These are phyloP conservation scores for Saccharomycopsis crataegensis DNA, from an alignment of 1,139 yeast genomes.

Conservation along the genomic window DNA sequence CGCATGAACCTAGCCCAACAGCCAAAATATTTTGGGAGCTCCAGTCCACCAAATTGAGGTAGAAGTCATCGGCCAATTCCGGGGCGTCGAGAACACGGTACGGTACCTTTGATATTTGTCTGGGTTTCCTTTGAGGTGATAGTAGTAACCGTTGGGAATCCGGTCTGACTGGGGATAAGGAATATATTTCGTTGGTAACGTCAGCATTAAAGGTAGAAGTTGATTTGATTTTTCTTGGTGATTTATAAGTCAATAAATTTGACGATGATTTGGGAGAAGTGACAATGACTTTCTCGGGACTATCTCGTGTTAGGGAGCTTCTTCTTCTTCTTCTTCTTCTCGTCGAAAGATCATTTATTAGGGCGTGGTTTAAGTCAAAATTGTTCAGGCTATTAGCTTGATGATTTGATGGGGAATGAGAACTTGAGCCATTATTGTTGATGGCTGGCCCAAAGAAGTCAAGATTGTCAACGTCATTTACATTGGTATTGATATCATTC, in stretches of 20 bases:
- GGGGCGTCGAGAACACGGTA: slow-evolving; percentile 96
- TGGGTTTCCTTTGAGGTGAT: slow-evolving; percentile 73
- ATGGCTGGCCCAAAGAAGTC: slow-evolving; percentile 4
- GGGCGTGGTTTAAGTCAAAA: neutral
- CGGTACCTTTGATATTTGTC: slow-evolving; percentile 80
- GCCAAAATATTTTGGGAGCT: slow-evolving; percentile 84
- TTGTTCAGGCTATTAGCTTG: neutral
- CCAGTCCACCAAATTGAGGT: slow-evolving; percentile 91
- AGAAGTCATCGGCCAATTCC: slow-evolving; percentile 88
- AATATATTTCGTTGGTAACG: slow-evolving; percentile 66
- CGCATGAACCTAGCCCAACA: slow-evolving; percentile 84
- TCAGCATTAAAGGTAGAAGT: slow-evolving; percentile 46
- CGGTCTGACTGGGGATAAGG: slow-evolving; percentile 81
- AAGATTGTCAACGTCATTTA: slow-evolving; percentile 18
- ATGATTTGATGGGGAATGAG: neutral
- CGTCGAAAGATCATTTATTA: neutral
- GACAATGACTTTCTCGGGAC: slow-evolving; percentile 42
- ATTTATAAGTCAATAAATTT: slow-evolving; percentile 63
- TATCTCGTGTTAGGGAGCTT: slow-evolving; percentile 27
- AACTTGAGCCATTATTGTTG: neutral
- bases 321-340: slow-evolving; percentile 1
- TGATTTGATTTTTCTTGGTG: slow-evolving; percentile 58
- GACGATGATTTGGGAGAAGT: slow-evolving; percentile 24
- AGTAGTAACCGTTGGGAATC: slow-evolving; percentile 75
- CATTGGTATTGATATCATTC: slow-evolving; percentile 23